phyloP scores from a whole-genome alignment of 768 basidiomycete species.

The Kwoniella sp. region DNA sequence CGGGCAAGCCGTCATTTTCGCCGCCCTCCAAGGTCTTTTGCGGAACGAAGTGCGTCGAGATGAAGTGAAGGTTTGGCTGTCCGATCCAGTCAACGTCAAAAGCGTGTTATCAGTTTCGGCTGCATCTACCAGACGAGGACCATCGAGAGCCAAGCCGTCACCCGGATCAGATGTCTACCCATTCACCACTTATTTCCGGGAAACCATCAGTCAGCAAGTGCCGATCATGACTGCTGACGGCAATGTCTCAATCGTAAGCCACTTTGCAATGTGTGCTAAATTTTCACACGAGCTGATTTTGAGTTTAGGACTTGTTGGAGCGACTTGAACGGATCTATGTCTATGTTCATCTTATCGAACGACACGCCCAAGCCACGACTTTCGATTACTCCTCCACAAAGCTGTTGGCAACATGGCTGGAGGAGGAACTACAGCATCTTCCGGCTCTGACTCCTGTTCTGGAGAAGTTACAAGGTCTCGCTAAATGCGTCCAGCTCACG shows the following conservation, averaged over 20 bases:
- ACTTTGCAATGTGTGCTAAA: no score
- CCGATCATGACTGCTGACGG: background rate
- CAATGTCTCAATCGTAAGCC: background rate
- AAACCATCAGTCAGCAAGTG: constrained; percentile 5
- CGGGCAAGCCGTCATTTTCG: constrained; percentile 10
- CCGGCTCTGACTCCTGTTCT: constrained; percentile 3
- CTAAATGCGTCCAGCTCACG: constrained; percentile 62
- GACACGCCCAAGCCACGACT: constrained; percentile 55
- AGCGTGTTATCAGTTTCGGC: constrained; percentile 31
- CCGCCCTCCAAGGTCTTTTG: constrained; percentile 19
- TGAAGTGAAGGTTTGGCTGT: constrained; percentile 21
- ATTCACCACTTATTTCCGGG: constrained; percentile 18
- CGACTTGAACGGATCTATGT: constrained; percentile 30
- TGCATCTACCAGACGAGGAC: constrained; percentile 14
- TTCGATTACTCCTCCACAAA: constrained; percentile 72
- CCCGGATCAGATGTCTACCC: constrained; percentile 33
- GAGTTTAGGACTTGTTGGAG: constrained; percentile 15
- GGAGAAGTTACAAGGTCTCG: constrained; percentile 56
- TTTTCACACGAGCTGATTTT: no score
- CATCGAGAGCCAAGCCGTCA: constrained; percentile 16
- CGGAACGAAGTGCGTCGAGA: constrained; percentile 23
- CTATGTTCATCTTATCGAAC: constrained; percentile 58
- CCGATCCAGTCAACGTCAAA: constrained; percentile 25
- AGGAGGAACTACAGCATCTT: constrained; percentile 56
- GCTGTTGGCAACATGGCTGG: constrained; percentile 64